Evolutionary conservation across 306 rosid genomes (phyloP), one percentile per base, ranked within the genome.

Genomic region (Benincasa hispida): DNA sequence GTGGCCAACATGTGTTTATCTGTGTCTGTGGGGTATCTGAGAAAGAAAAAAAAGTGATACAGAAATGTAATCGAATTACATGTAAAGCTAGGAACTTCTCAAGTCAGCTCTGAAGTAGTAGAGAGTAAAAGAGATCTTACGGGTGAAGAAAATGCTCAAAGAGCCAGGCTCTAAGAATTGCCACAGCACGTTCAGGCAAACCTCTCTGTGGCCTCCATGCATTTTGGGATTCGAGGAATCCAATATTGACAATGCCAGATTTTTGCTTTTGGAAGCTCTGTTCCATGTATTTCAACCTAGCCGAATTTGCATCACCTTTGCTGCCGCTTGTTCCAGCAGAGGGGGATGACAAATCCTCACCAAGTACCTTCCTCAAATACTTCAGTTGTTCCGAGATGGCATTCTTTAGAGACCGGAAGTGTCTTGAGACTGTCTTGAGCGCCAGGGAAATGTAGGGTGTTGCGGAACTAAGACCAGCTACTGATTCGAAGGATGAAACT

Each of bases 121-220:
- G 51, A 55, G 18, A 11, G 34, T 58, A 5, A 62, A 21, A 75
- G 65, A 50, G 37, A 75, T 76, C 95, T 22, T 88, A 94, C 99
- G 99, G 99, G 80, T 94, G 99, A 86, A 94, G 99, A 84, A 94
- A 94, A 84, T 94, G 97, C 78, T 92, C 99, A 61, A 94, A 94
- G 34, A 94, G 86, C 99, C 99, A 94, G 72, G 99, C 93, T 81
- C 87, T 81, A 28, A 94, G 97, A 79, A 94, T 87, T 50, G 96
- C 88, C 57, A 94, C 97, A 0, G 97, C 82, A 55, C 92, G 91
- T 66, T 94, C 99, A 0, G 99, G 99, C 54, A 94, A 81, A 60
- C 99, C 99, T 87, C 99, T 84, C 74, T 94, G 99, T 68, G 97
- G 96, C 86, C 92, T 87, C 97, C 99, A 92, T 54, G 79, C 81